Evolutionary conservation across 2,329 filamentous ascomycete species (phyloP), one percentile per base, ranked within the genome.

Genomic region (Chaetomium globosum): DNA sequence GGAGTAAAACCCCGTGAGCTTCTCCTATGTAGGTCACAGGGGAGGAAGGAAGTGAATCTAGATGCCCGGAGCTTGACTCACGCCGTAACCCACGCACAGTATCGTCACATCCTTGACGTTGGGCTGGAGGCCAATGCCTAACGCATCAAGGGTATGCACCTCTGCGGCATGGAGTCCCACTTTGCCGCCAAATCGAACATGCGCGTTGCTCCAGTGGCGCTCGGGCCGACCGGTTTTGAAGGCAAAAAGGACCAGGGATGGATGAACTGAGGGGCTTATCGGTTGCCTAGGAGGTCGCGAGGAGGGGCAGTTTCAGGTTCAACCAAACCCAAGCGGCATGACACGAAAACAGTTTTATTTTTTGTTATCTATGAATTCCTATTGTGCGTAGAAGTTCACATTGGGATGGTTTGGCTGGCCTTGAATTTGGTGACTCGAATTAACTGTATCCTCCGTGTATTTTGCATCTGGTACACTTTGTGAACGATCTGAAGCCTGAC

Each of bases 71-170:
- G 26, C 10, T 66, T 71, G 69, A 71, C 65, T 71, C 69, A 71
- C 67, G 67, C 69, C 58, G 65, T 12, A 46, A 62, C 55, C 19
- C 61, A 43, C 59, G 52, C 57, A 59, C 23, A 52, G 30, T 60
- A 65, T 61, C 55, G 63, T 63, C 55, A 63, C 61, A 65, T 65
- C 26, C 21, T 60, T 21, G 33, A 57, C 53, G 68, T 71, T 71
- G 70, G 70, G 70, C 68, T 70, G 69, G 54, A 67, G 68, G 57
- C 64, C 48, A 62, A 57, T 51, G 60, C 68, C 69, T 67, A 69
- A 65, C 63, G 12, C n/a, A 53, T 55, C 59, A 31, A n/a, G 61
- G 58, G 39, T 30, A 51, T 51, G 46, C 60, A 23, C 21, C 49
- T 59, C 30, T 28, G 39, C 23, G 59, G 55, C 51, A 23, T 21